Percentiles rank a stretch among this genome's conserved stretches.
phyloP scores from a whole-genome alignment of 2,329 filamentous ascomycete species.

The Capronia americana region DNA sequence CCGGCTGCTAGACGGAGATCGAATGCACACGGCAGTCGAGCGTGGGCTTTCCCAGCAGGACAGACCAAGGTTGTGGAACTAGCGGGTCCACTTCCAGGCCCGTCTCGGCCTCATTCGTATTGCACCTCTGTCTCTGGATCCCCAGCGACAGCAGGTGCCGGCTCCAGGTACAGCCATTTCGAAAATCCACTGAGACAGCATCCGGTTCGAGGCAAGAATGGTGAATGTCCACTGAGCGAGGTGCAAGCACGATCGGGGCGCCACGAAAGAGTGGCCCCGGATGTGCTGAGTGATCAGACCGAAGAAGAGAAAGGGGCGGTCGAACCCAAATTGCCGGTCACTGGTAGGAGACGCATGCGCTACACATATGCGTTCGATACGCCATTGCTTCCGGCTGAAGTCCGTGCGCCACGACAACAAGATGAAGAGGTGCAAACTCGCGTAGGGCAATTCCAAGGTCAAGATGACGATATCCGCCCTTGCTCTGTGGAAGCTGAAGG shows the following conservation, averaged over 20 bases:
- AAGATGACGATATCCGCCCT: not conserved
- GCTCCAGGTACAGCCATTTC: slow-evolving; percentile 7
- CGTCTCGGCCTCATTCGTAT: not conserved
- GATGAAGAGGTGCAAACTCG: not conserved
- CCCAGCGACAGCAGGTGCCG: not conserved
- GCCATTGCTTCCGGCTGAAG: not conserved
- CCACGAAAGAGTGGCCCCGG: not conserved
- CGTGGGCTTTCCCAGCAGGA: not conserved
- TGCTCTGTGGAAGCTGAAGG: not conserved
- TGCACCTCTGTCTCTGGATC: not conserved
- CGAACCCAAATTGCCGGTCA: not conserved
- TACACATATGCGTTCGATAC: not conserved
- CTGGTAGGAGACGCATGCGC: not conserved
- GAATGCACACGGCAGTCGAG: not conserved
- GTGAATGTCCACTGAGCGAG: not conserved
- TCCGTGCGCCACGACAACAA: not conserved
- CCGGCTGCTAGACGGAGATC: slow-evolving; percentile 1
- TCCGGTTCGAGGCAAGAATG: not conserved
- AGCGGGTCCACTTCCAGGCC: not conserved
- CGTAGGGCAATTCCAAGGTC: not conserved
- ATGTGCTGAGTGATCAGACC: not conserved
- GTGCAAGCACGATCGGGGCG: not conserved
- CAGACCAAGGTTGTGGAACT: not conserved
- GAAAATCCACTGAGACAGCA: slow-evolving; percentile 12
- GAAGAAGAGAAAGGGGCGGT: not conserved